Conservation (phyloP, 2,329 filamentous ascomycete genomes). For the Microdochium paspali region DNA sequence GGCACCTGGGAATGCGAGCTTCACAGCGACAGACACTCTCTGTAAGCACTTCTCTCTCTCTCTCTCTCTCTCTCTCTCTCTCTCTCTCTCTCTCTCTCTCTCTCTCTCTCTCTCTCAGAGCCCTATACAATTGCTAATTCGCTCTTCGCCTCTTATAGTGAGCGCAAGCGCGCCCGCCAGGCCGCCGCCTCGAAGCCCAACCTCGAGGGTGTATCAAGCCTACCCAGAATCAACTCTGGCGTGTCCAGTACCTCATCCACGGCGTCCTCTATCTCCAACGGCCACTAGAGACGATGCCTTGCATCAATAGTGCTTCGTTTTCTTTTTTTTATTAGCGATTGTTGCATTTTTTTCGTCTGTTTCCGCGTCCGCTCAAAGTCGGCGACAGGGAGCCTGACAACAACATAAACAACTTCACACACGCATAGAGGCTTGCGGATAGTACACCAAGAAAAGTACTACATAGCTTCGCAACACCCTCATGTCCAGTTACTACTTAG, state of each 20-base stretch:
- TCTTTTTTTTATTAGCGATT: not conserved
- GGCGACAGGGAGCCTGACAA: not conserved
- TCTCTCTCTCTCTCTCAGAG: not conserved
- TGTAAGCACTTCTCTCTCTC: not conserved
- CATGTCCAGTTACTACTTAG: too few species aligned
- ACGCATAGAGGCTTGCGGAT: not conserved
- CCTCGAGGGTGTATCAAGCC: not conserved
- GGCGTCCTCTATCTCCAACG: not conserved
- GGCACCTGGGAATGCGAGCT: not conserved
- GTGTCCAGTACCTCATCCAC: not conserved
- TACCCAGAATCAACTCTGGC: not conserved
- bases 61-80: not conserved
- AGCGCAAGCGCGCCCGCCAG: not conserved
- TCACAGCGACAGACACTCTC: not conserved
- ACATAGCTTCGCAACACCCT: too few species aligned
- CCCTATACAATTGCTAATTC: not conserved
- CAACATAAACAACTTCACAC: not conserved
- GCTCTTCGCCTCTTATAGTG: not conserved
- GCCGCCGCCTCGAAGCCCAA: not conserved
- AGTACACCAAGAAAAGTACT: not conserved
- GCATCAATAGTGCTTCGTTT: not conserved
- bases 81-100: not conserved
- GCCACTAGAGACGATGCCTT: not conserved
- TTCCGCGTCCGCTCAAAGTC: too few species aligned
- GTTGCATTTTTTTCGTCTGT: not conserved